Evolutionary conservation across 2,329 filamentous ascomycete genomes (phyloP).

Genomic region (Ophiobolus disseminans): DNA sequence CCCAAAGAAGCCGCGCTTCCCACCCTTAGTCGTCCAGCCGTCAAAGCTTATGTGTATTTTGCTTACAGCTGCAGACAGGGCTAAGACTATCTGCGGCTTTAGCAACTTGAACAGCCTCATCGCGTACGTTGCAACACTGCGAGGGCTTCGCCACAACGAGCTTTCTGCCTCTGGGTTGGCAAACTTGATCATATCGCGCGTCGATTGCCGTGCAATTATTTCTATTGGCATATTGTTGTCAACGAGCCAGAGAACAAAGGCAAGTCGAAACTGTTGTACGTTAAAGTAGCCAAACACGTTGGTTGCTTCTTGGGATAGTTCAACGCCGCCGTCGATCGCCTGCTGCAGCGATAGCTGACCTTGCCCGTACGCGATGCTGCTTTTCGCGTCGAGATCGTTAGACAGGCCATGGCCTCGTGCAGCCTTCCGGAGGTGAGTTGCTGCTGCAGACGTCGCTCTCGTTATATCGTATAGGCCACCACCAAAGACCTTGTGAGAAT

Average conservation of each 20-base stretch:
- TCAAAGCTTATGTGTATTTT: conserved; percentile 11
- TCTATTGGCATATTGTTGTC: not conserved
- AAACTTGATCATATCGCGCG: conserved; percentile 1
- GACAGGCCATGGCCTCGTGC: not conserved
- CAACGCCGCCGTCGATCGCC: not conserved
- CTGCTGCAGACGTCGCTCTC: conserved; percentile 8
- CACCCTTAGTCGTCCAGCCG: conserved; percentile 4
- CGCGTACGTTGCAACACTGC: conserved; percentile 1
- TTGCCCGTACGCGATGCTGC: not conserved
- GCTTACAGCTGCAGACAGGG: conserved; percentile 1
- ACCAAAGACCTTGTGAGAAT: conserved; percentile 5
- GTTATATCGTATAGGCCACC: conserved; percentile 5
- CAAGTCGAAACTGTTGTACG: not conserved
- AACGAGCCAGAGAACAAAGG: not conserved
- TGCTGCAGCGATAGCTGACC: not conserved
- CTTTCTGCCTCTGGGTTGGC: conserved; percentile 8
- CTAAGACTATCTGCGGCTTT: not conserved
- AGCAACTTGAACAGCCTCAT: conserved; percentile 2
- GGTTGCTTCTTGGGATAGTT: not conserved
- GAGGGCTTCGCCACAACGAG: conserved; percentile 1
- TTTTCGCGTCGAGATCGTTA: conserved; percentile 2
- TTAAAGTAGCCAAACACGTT: not conserved
- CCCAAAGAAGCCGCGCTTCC: conserved; percentile 6
- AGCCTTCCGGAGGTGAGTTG: conserved; percentile 1
- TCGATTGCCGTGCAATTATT: not conserved